Base-by-base conservation (phyloP, 2,329 filamentous ascomycete genomes). In the Aspergillus hiratsukae region DNA sequence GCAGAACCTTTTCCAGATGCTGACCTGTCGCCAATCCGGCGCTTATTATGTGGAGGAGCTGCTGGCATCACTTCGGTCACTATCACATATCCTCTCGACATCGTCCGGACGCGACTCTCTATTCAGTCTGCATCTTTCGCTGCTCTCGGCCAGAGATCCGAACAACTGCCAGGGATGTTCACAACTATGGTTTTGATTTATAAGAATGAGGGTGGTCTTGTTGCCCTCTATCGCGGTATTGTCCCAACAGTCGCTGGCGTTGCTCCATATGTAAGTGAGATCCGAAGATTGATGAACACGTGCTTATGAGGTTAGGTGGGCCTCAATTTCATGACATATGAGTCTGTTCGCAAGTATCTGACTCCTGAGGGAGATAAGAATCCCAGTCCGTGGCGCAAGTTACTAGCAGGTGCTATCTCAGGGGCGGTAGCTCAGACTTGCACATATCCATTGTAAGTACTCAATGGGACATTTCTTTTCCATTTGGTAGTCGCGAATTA, bases 301-400 rank as follows among this genome's bases (percentile, higher is more conserved):
- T 46, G 23, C 21, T 46, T 7, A 46, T n/a, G 21, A 46, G 10
- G 3, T 25, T 64, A 91, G 87, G 89, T 99, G 59, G 94, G 94
- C 41, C 80, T 99, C 54, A 99, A 99, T 74, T 99, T 99, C 74
- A 97, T 97, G 91, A 91, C 90, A 5, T 99, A 99, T 75, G 94
- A 99, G 74, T 88, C 88, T 50, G 87, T 92, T 57, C 87, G 94
- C 58, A 86, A 87, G 67, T 87, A 88, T 64, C 81, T 99, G 64
- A 99, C 94, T 0, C 88, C 87, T 1, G 90, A 96, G 52, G 94
- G 94, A 48, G 87, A 96, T 61, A 83, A 89, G 69, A 90, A 96
- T 63, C 94, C 94, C 0, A 86, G 80, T 59, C 84, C 90, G 1
- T 73, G 84, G 53, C 86, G 93, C 53, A 99, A 97, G 72, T 81